Evolutionary conservation across 192 early-diverging fungal genomes (phyloP).

Genomic region (Dissophora globulifera): DNA sequence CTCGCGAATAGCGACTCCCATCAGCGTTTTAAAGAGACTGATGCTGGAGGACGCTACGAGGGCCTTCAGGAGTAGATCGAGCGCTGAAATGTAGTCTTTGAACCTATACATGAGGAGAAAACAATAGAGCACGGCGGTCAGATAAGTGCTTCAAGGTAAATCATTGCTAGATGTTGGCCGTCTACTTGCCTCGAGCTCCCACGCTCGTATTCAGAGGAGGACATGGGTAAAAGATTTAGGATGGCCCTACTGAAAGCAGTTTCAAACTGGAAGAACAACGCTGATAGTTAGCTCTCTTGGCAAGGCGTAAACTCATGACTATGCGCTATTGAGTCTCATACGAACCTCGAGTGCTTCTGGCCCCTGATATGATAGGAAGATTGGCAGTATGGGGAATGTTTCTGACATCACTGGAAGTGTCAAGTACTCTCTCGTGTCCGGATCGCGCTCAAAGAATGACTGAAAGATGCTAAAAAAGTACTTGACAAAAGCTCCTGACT

Average conservation of each 20-base stretch:
- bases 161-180: background rate
- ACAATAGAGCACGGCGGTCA: background rate
- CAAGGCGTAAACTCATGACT: background rate
- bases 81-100: slow-evolving; percentile 62
- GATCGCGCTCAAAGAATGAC: slow-evolving; percentile 45
- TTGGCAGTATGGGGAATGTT: slow-evolving; percentile 59
- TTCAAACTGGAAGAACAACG: slow-evolving; percentile 17
- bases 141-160: background rate
- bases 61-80: slow-evolving; percentile 63
- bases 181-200: slow-evolving; percentile 33
- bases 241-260: slow-evolving; percentile 56
- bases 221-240: slow-evolving; percentile 52
- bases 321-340: too few species aligned
- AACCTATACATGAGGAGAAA: slow-evolving; percentile 33
- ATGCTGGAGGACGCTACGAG: slow-evolving; percentile 54
- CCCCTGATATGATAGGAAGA: slow-evolving; percentile 52
- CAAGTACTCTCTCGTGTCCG: slow-evolving; percentile 29
- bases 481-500: slow-evolving; percentile 35
- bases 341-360: slow-evolving; percentile 36
- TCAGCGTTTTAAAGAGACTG: slow-evolving; percentile 61
- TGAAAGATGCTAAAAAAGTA: slow-evolving; percentile 54
- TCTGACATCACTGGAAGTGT: slow-evolving; percentile 55
- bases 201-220: slow-evolving; percentile 37
- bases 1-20: slow-evolving; percentile 66
- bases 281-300: background rate